Percentiles rank a stretch among this genome's conserved stretches.
Evolutionary conservation across 768 basidiomycete genomes (phyloP).

Genomic region (Pleurotus platypus): DNA sequence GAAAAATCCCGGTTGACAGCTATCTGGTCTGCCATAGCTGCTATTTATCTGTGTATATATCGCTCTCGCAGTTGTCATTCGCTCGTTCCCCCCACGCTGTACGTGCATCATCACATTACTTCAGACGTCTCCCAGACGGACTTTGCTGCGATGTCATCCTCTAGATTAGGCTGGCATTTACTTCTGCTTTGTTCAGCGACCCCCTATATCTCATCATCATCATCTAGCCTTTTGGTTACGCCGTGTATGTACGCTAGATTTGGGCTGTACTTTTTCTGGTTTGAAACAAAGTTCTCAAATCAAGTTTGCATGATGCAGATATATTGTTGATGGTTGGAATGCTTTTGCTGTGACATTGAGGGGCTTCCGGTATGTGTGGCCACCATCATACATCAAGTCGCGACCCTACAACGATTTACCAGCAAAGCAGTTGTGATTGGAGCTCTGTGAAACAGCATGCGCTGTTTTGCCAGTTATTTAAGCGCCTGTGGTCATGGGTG

Average conservation of each 20-base stretch:
- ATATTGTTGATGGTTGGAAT: too few species aligned
- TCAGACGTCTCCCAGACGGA: background rate
- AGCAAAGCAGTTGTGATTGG: too few species aligned
- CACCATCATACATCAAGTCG: too few species aligned
- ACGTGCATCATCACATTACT: background rate
- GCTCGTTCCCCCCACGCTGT: background rate
- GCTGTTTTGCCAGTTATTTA: background rate
- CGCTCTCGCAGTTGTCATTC: background rate
- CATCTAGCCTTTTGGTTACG: background rate
- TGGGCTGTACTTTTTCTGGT: background rate
- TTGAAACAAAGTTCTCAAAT: background rate
- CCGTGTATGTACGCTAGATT: background rate
- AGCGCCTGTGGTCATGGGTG: background rate
- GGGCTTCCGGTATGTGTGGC: too few species aligned
- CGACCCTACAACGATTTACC: too few species aligned
- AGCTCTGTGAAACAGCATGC: too few species aligned
- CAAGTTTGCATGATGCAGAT: too few species aligned
- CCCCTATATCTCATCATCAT: too few species aligned
- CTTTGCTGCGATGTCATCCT: background rate
- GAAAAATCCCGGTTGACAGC: background rate
- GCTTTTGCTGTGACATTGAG: too few species aligned
- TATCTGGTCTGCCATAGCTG: background rate
- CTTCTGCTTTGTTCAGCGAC: too few species aligned
- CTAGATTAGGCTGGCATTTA: too few species aligned
- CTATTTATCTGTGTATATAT: constrained; percentile 7